Base-by-base conservation (phyloP, 2,329 filamentous ascomycete species). In the Verticillium albo-atrum region DNA sequence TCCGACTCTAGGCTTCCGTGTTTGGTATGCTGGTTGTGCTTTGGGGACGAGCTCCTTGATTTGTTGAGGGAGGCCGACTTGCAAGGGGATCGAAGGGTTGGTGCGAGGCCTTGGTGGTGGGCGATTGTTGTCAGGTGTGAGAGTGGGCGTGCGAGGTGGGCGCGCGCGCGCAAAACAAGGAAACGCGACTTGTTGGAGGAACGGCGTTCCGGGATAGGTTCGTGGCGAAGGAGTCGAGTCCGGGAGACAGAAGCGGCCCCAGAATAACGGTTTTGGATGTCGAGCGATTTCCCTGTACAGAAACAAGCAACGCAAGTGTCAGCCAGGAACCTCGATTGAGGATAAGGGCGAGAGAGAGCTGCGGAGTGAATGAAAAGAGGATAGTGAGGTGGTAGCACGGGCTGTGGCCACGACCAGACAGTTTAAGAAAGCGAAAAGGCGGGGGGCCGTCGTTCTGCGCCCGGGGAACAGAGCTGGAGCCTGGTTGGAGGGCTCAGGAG, bases 331-430 rank as follows among this genome's bases (percentile, higher is more conserved):
- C 61, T 63, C 58, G 57, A 63, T 64, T 62, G 61, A 62, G 61
- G 30, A 78, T 77, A 71, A 75, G 76, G 42, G 76, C 65, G 69
- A 72, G 78, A 74, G 72, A 73, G 70, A 77, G 35, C 73, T 75
- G 75, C 76, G 74, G 74, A 76, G 75, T 77, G 77, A 67, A 72
- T 77, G 75, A 78, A 79, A 79, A 77, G 75, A 79, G 77, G 71
- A 78, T 78, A 78, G 76, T 72, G 74, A 77, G 74, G 74, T 77
- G 71, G 77, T 79, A 77, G 75, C 75, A 78, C 75, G 73, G 73
- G 70, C 73, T 74, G 73, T 71, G 73, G 72, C 69, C 74, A 74
- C 68, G 69, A 70, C 71, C 70, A 71, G 67, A 73, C 69, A 71
- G 70, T 72, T 75, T 74, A 71, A 74, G 74, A 68, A 71, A 72